Base-by-base conservation (phyloP, 148 eudicot genomes). In the Amaranthus hypochondriacus region DNA sequence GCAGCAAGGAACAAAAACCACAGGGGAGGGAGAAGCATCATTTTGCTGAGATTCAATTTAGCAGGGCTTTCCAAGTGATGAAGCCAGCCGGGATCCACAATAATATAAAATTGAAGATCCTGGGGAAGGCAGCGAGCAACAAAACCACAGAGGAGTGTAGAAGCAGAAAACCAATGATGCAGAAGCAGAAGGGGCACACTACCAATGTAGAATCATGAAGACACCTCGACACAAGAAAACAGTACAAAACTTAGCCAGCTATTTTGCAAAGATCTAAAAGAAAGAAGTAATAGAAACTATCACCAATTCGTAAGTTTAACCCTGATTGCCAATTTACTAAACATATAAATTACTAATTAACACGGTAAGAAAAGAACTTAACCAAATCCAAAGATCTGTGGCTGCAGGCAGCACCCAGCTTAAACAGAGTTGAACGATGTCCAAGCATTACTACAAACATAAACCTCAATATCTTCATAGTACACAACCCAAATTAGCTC, bases 191-290 rank as follows among this genome's bases (percentile, higher is more conserved):
- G 91, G 84, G 73, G 89, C 81, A 90, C 80, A 88, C 81, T 82
- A 85, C 87, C 89, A 88, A 88, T 84, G 96, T 81, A 77, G 87
- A 84, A 84, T 84, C 89, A 82, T 60, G 94, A 77, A 77, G 87
- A 92, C 79, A 93, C 98, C 98, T 93, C 98, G 79, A 87, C 90
- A 93, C 86, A 92, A 87, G 83, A 87, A 85, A 82, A 86, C 84
- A 90, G 79, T 76, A 86, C 83, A 86, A 79, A 82, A 18, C 69
- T 87, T 92, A 82, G 89, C 86, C 81, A 84, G 70, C 76, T 75
- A 76, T 66, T 67, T 73, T 69, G 71, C 53, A 78, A 73, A 65
- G 75, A 66, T 63, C 69, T 63, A 4, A 63, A 66, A 50, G 69
- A 71, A 65, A 79, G 49, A 77, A 66, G 62, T 52, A 78, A 65